Percentiles rank a stretch among this genome's conserved stretches.
Evolutionary conservation across 2,329 filamentous ascomycete genomes (phyloP).

Genomic region (Lasiodiplodia sp.): DNA sequence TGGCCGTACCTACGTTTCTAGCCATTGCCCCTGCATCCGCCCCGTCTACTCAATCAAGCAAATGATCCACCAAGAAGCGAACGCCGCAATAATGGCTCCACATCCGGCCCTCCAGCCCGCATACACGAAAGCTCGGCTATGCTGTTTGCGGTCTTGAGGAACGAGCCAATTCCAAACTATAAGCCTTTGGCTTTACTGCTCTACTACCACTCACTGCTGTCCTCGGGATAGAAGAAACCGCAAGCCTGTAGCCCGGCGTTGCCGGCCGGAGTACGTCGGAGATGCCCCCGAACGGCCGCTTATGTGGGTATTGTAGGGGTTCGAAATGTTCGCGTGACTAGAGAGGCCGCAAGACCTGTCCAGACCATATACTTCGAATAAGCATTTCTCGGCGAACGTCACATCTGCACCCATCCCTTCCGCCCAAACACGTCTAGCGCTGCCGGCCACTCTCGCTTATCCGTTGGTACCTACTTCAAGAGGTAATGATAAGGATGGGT

Average conservation of each 20-base stretch:
- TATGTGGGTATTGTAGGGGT: neutral
- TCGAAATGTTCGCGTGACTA: neutral
- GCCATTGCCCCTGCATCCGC: neutral
- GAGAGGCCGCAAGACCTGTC: neutral
- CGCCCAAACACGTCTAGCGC: neutral
- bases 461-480: slow-evolving; percentile 12
- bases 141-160: too few species aligned
- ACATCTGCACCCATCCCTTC: neutral
- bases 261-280: neutral
- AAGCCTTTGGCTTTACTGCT: neutral
- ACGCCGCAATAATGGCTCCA: neutral
- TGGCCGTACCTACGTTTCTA: neutral
- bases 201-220: neutral
- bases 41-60: neutral
- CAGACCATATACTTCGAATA: neutral
- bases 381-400: slow-evolving; percentile 3
- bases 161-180: neutral
- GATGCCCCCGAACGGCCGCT: neutral
- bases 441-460: neutral
- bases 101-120: neutral
- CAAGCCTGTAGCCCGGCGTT: neutral
- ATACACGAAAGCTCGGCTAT: neutral
- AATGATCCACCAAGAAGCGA: neutral
- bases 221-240: neutral
- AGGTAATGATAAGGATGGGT: slow-evolving; percentile 12